These are phyloP conservation scores for Phytomonas sp. DNA, from an alignment of 208 protist genomes.

Conservation along the genomic window DNA sequence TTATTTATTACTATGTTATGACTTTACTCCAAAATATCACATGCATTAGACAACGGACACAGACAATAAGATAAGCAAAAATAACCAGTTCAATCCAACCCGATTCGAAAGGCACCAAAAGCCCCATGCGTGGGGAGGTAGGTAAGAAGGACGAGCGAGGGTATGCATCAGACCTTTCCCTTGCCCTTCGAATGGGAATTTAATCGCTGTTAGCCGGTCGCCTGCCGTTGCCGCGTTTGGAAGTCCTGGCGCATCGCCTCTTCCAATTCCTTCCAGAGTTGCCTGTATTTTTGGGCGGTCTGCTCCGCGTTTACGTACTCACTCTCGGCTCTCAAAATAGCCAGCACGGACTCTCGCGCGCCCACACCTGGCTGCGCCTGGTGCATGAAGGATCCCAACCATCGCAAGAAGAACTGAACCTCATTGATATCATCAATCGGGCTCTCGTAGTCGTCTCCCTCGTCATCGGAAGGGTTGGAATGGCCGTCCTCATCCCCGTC, in stretches of 20 bases:
- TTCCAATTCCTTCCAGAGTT: slow-evolving; percentile 46
- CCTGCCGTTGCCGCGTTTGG: slow-evolving; percentile 11
- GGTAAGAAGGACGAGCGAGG: background rate
- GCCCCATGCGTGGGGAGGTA: background rate
- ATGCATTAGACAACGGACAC: background rate
- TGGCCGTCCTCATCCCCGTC: slow-evolving; percentile 20
- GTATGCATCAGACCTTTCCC: background rate
- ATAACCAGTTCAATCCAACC: background rate
- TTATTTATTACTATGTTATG: background rate
- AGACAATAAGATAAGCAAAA: background rate
- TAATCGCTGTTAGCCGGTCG: background rate
- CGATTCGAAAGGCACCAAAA: slow-evolving; percentile 2
- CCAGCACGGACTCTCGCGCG: background rate
- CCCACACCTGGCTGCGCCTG: slow-evolving; percentile 15
- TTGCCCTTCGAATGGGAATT: background rate
- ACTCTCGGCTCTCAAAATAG: slow-evolving; percentile 19
- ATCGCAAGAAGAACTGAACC: slow-evolving; percentile 42
- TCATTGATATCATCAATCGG: slow-evolving; percentile 86
- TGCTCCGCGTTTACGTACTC: slow-evolving; percentile 35
- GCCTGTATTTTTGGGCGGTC: slow-evolving; percentile 39
- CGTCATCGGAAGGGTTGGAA: slow-evolving; percentile 27
- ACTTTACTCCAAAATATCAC: background rate
- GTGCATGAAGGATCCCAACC: slow-evolving; percentile 15
- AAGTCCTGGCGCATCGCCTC: slow-evolving; percentile 44
- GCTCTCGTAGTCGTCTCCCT: slow-evolving; percentile 82